Percentiles rank a stretch among this genome's conserved stretches.
Conservation (phyloP, 2,329 filamentous ascomycete genomes). For the Ascocoryne sarcoides region DNA sequence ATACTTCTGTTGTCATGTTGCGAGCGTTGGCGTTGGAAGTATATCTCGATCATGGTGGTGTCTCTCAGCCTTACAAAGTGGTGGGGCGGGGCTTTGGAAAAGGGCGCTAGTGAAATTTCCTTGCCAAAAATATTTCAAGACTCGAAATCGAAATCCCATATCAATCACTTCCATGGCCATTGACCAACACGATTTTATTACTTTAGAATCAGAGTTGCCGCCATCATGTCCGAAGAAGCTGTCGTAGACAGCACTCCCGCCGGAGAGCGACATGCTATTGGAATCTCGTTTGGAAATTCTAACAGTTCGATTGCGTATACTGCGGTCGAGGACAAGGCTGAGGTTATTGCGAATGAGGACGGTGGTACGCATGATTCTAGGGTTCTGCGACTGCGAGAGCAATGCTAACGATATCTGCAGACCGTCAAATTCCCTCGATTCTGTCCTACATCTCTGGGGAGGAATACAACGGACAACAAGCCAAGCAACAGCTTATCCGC, state of each 20-base stretch:
- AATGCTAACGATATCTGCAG: conserved; percentile 35
- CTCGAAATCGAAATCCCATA: conserved; percentile 1
- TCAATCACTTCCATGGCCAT: too few species aligned
- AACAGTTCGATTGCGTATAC: conserved; percentile 97
- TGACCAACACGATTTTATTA: too few species aligned
- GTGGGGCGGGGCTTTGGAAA: conserved; percentile 13
- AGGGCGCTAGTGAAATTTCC: conserved; percentile 26
- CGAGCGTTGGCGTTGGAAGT: background rate
- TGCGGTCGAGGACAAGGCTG: conserved; percentile 85
- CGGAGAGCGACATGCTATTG: conserved; percentile 65
- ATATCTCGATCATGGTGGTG: too few species aligned
- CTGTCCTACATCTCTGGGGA: conserved; percentile 93
- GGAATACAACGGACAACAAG: conserved; percentile 93
- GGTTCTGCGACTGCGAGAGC: background rate
- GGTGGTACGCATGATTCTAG: conserved; percentile 55
- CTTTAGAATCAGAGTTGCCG: background rate
- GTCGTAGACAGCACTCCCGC: conserved; percentile 27
- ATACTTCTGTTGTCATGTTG: conserved; percentile 34
- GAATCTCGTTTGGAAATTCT: conserved; percentile 95
- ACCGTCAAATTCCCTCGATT: conserved; percentile 92
- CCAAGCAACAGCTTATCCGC: conserved; percentile 85
- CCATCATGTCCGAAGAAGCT: conserved; percentile 24
- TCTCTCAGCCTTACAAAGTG: conserved; percentile 25
- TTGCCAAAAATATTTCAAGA: conserved; percentile 15
- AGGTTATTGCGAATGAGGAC: conserved; percentile 98